phyloP scores from a whole-genome alignment of 1,139 yeast species.

The Candida sp. region DNA sequence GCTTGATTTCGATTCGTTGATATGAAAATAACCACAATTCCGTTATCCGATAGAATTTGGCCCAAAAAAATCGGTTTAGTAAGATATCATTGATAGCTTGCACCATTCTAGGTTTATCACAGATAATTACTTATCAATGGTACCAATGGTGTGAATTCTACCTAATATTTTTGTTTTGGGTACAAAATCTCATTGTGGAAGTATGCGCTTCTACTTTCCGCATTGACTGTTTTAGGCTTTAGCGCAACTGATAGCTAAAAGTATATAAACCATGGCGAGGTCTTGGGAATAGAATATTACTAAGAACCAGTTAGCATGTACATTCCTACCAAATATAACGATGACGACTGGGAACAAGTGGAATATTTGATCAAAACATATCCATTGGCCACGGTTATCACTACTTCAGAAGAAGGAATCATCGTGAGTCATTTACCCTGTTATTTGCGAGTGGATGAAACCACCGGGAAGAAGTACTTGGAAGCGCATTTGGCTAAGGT shows the following conservation, averaged over 20 bases:
- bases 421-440: conserved; percentile 64
- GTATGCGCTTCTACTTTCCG: not conserved
- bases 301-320: too few relatives aligned
- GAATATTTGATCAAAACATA: conserved; percentile 39
- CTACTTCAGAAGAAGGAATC: conserved; percentile 34
- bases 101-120: too few relatives aligned
- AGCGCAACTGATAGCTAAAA: not conserved
- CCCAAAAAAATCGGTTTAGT: too few relatives aligned
- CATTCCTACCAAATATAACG: conserved; percentile 26
- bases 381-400: conserved; percentile 54
- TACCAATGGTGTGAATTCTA: too few relatives aligned
- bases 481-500: conserved; percentile 56
- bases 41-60: too few relatives aligned
- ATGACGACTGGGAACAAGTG: conserved; percentile 36
- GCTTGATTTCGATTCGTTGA: too few relatives aligned
- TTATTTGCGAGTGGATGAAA: conserved; percentile 31
- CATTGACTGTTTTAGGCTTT: not conserved
- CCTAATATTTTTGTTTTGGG: too few relatives aligned
- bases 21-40: too few relatives aligned
- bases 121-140: too few relatives aligned
- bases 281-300: too few relatives aligned
- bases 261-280: not conserved
- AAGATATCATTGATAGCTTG: too few relatives aligned
- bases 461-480: conserved; percentile 37
- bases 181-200: too few relatives aligned